Evolutionary conservation across 768 basidiomycete species (phyloP).

Genomic region (Hericium rajendrae): DNA sequence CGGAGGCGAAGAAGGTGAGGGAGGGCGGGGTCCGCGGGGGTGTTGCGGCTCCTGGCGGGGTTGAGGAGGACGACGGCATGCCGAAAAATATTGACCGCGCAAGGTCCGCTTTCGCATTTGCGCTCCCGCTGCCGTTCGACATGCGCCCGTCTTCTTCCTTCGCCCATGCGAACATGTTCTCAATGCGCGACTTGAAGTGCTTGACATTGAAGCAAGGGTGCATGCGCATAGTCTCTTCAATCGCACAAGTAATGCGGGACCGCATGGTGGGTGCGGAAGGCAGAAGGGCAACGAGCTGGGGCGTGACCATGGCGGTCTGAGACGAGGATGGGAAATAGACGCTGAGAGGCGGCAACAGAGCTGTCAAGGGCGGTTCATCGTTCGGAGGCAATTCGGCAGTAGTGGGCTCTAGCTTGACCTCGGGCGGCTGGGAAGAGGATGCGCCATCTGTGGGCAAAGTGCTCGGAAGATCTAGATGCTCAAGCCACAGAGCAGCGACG

Average conservation of each 20-base stretch:
- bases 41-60: neutral
- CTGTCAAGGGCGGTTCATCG: conserved; percentile 16
- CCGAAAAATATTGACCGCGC: conserved; percentile 12
- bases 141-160: conserved; percentile 21
- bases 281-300: conserved; percentile 29
- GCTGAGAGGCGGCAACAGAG: conserved; percentile 2
- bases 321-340: conserved; percentile 12
- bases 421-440: conserved; percentile 7
- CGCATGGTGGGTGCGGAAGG: conserved; percentile 30
- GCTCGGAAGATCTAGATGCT: conserved; percentile 32
- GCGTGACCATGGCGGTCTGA: conserved; percentile 26
- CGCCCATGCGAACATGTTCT: conserved; percentile 34
- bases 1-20: conserved; percentile 15
- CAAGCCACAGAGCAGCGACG: conserved; percentile 51
- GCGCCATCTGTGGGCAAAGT: conserved; percentile 16
- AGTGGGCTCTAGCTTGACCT: conserved; percentile 10
- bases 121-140: neutral
- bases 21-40: conserved; percentile 4
- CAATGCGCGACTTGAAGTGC: conserved; percentile 35
- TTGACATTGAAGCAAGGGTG: conserved; percentile 42
- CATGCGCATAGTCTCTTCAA: conserved; percentile 35
- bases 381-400: conserved; percentile 4
- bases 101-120: conserved; percentile 6
- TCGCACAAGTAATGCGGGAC: conserved; percentile 27
- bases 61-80: neutral